Percentiles rank a stretch among this genome's conserved stretches.
Conservation (phyloP, 129 eudicot genomes). For the Flaveria ramosissima region DNA sequence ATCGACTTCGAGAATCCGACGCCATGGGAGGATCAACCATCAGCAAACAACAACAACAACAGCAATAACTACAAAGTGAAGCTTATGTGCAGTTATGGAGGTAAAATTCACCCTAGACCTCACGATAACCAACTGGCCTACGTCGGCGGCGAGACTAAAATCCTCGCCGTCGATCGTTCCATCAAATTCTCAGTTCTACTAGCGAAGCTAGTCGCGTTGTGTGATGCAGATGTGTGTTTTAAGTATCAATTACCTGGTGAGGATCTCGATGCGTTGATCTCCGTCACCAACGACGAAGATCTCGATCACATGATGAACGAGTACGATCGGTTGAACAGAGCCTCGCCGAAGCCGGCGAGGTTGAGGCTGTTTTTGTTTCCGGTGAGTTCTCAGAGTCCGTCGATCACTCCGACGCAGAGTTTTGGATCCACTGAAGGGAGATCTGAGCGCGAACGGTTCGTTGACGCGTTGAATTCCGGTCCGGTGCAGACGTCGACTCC, state of each 20-base stretch:
- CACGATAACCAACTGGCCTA: conserved; percentile 78
- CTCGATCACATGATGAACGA: conserved; percentile 94
- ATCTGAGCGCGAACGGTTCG: conserved; percentile 74
- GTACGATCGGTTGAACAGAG: conserved; percentile 67
- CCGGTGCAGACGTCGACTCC: conserved; percentile 48
- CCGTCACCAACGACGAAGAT: conserved; percentile 94
- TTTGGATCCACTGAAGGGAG: conserved; percentile 63
- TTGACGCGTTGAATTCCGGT: conserved; percentile 79
- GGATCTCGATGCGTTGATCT: conserved; percentile 87
- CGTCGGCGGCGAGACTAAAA: conserved; percentile 87
- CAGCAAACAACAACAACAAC: conserved; percentile 28
- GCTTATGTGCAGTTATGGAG: conserved; percentile 94
- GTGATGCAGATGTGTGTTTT: conserved; percentile 57
- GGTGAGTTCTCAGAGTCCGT: conserved; percentile 22
- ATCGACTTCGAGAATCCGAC: conserved; percentile 86
- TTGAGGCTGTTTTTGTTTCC: conserved; percentile 73
- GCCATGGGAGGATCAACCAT: conserved; percentile 71
- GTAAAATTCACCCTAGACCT: conserved; percentile 87
- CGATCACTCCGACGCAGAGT: conserved; percentile 45
- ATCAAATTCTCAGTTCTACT: conserved; percentile 47
- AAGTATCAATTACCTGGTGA: conserved; percentile 96
- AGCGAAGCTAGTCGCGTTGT: conserved; percentile 46
- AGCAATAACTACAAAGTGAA: conserved; percentile 55
- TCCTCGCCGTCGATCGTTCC: conserved; percentile 70
- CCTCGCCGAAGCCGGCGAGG: conserved; percentile 74